phyloP scores from a whole-genome alignment of 768 basidiomycete species.

The Termitomyces sp. region DNA sequence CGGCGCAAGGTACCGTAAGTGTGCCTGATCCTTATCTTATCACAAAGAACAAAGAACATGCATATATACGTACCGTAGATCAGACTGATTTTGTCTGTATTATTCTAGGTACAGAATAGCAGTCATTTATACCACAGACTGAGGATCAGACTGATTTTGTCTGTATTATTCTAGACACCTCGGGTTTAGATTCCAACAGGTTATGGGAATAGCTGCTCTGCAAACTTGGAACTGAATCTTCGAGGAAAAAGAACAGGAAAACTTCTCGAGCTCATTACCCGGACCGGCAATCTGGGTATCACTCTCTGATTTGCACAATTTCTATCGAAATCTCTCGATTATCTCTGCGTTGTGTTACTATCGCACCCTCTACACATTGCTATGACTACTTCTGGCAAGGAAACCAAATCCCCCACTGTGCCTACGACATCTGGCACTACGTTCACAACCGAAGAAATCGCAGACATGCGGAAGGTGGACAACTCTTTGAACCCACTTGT shows the following conservation, averaged over 20 bases:
- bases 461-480: not conserved
- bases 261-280: not conserved
- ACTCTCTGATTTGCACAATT: no score
- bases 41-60: no score
- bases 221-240: no score
- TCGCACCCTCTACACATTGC: not conserved
- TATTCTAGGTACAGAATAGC: no score
- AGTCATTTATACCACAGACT: not conserved
- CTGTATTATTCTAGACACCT: not conserved
- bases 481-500: not conserved
- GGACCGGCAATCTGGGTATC: not conserved
- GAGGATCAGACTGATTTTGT: not conserved
- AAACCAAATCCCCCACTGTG: not conserved
- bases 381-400: not conserved
- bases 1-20: no score
- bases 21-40: no score
- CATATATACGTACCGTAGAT: no score
- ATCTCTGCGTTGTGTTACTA: not conserved
- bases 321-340: not conserved
- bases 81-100: no score
- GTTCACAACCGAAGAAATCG: not conserved
- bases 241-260: no score
- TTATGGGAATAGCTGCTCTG: not conserved
- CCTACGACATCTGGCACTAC: not conserved
- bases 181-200: not conserved